Evolutionary conservation across 805 yeast species (phyloP).

Genomic region (Metschnikowia henanensis): DNA sequence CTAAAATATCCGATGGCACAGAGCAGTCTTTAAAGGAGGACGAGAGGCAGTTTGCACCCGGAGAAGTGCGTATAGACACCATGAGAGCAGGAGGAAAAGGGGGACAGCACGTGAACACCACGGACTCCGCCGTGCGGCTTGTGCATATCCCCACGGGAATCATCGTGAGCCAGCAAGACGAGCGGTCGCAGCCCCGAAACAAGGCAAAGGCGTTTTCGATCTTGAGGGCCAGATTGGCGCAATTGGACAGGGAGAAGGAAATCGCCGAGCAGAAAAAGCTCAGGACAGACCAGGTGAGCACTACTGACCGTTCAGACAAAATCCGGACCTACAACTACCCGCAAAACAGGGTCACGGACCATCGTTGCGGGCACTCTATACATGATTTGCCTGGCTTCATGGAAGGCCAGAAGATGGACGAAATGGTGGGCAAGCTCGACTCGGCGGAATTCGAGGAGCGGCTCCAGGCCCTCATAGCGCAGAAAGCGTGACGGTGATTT

Average conservation of each 20-base stretch:
- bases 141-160: conserved; percentile 92
- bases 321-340: conserved; percentile 92
- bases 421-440: conserved; percentile 37
- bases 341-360: conserved; percentile 93
- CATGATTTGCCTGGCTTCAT: conserved; percentile 60
- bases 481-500: conserved; percentile 4
- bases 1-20: conserved; percentile 65
- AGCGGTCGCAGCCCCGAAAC: conserved; percentile 90
- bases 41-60: conserved; percentile 76
- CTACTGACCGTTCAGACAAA: conserved; percentile 91
- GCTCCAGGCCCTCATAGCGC: conserved; percentile 24
- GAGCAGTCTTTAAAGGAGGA: conserved; percentile 46
- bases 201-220: conserved; percentile 90
- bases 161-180: conserved; percentile 89
- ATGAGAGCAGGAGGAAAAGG: conserved; percentile 98
- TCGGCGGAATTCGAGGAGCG: conserved; percentile 39
- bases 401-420: conserved; percentile 36
- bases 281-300: conserved; percentile 79
- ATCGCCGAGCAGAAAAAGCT: conserved; percentile 63
- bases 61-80: conserved; percentile 91
- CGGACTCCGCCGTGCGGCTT: conserved; percentile 93
- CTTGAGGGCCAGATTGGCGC: conserved; percentile 82
- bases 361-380: conserved; percentile 78
- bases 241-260: conserved; percentile 64
- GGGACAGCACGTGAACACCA: conserved; percentile 97